Base-by-base conservation (phyloP, 345 rosid species). In the Arabis hirsuta region DNA sequence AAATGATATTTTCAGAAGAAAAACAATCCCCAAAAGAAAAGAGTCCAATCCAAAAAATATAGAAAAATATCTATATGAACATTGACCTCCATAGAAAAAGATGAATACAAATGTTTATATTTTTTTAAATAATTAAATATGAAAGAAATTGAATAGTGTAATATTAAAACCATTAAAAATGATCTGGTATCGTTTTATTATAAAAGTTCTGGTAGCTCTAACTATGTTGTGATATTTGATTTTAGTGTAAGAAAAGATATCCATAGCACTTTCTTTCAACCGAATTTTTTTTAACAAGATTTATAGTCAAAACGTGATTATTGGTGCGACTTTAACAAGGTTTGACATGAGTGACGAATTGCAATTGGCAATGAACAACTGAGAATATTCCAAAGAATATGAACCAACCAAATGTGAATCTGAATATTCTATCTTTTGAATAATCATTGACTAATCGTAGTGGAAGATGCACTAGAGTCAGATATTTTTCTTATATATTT, bases 341-440 rank as follows among this genome's bases (percentile, higher is more conserved):
- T 64, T 55, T 63, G 62, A 53, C n/a, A 14, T 62, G 7, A 62
- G 62, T 52, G 62, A 64, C 46, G 41, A 27, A 57, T 19, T 31
- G 61, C 67, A 56, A 41, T 20, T 57, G 43, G 54, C 59, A 65
- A 65, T 56, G 59, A 57, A 39, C 51, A 47, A 47, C 20, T n/a
- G 24, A 65, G 72, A 73, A 65, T 73, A 65, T 58, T 73, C 72
- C 72, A 11, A 73, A 73, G 72, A 57, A 66, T 65, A 57, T 47
- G 65, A 65, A 65, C 78, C 78, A 65, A 57, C 72, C 61, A 73
- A 57, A 65, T 42, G 44, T 26, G 78, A 73, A 65, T 65, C 72
- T 55, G 55, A 26, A 55, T 51, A 73, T 65, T 65, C 14, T 47
- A 47, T 55, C 47, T 57, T 57, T 65, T 13, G 22, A 64, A 39